Evolutionary conservation across 108 stramenopile genomes (phyloP).

Genomic region (Skeletonema potamos): DNA sequence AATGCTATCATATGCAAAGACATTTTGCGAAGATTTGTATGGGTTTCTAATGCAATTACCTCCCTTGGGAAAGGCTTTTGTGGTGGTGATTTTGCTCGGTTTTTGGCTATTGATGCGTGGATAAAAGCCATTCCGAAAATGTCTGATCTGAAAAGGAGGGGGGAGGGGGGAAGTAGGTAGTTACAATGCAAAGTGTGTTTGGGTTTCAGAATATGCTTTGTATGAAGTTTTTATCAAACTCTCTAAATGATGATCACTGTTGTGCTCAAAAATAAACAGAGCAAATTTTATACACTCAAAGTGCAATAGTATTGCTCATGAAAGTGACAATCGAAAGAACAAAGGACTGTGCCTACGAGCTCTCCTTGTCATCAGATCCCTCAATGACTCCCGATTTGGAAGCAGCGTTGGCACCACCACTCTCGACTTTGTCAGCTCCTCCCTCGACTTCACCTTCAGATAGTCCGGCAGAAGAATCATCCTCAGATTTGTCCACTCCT

Average conservation of each 20-base stretch:
- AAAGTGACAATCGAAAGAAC: background rate
- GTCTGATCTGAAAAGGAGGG: too few species aligned
- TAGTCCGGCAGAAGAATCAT: too few species aligned
- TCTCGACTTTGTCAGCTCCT: background rate
- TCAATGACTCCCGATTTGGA: background rate
- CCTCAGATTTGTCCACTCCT: too few species aligned
- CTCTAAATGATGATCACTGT: background rate
- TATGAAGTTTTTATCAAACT: background rate
- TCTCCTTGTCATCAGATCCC: background rate
- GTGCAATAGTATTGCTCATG: background rate
- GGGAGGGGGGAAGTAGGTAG: background rate
- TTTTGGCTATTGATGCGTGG: background rate
- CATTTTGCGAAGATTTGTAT: constrained; percentile 34
- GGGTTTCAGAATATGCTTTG: background rate
- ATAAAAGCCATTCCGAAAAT: too few species aligned
- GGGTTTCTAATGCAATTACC: constrained; percentile 28
- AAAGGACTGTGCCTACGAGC: background rate
- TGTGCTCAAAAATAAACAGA: background rate
- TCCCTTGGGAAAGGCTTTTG: constrained; percentile 20
- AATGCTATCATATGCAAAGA: constrained; percentile 36
- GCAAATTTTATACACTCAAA: background rate
- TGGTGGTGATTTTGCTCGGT: constrained; percentile 4
- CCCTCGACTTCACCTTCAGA: background rate
- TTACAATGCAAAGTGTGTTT: background rate
- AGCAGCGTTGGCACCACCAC: background rate